These are phyloP conservation scores for Houttuynia cordata DNA, from an alignment of 164 flowering plant genomes.

Conservation along the genomic window DNA sequence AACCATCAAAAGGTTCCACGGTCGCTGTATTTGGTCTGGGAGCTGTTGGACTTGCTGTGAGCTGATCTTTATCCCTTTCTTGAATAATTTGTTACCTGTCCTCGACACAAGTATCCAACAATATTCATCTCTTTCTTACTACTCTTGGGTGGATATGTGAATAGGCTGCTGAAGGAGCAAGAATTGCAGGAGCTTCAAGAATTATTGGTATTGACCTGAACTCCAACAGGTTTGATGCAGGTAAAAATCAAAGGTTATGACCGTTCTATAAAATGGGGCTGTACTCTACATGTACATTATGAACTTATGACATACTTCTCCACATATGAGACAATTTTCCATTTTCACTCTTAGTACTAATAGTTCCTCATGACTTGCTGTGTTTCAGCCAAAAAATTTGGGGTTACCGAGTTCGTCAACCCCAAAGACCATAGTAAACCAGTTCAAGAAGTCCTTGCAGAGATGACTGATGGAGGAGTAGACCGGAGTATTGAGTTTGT, in stretches of 20 bases:
- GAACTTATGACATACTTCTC: too few species aligned
- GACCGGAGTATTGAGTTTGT: conserved; percentile 42
- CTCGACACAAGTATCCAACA: background rate
- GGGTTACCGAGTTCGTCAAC: background rate
- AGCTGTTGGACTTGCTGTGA: conserved; percentile 61
- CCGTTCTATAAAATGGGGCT: too few species aligned
- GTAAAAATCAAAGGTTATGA: conserved; percentile 3
- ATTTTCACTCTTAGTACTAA: too few species aligned
- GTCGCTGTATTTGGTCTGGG: conserved; percentile 60
- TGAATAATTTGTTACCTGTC: background rate
- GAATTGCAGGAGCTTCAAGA: conserved; percentile 29
- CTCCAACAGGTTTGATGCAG: conserved; percentile 23
- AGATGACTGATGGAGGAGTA: conserved; percentile 1
- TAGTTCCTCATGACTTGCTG: too few species aligned
- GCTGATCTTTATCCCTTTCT: conserved; percentile 3
- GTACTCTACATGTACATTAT: too few species aligned
- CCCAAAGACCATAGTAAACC: background rate
- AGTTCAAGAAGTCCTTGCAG: background rate
- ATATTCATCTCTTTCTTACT: background rate
- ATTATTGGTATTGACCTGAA: conserved; percentile 28
- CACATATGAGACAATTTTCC: too few species aligned
- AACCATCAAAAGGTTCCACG: conserved; percentile 36
- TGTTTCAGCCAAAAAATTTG: background rate
- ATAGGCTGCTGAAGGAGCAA: conserved; percentile 34
- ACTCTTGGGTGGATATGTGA: background rate